Base-by-base conservation (phyloP, 345 rosid species). In the Firmiana major region DNA sequence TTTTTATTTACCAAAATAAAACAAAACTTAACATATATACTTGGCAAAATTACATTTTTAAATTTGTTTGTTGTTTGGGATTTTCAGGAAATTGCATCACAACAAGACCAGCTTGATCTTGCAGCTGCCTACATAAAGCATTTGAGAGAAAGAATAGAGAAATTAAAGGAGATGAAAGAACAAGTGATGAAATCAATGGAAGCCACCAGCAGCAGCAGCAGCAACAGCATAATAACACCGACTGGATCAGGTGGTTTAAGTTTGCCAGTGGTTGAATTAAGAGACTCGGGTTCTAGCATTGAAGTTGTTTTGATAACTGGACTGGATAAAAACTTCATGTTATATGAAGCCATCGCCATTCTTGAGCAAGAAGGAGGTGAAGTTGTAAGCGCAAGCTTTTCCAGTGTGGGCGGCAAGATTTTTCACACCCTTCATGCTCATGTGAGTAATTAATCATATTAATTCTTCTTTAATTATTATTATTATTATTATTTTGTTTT, bases 351-450 rank as follows among this genome's bases (percentile, higher is more conserved):
- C 10, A 83, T 88, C 2, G 71, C 75, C 46, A 82, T 88, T 69
- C 81, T 90, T 10, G 78, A 87, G 17, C 83, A 87, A 74, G 93
- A 88, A 88, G 93, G 93, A 48, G 90, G 88, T 55, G 84, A 83
- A 68, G 91, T 90, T 49, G 83, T 87, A 12, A 80, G 82, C 34
- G 87, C 90, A 1, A 87, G 79, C 80, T 85, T 79, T 75, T 79
- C 84, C 19, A 80, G 81, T 6, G 70, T 80, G 0, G 90, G 85
- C 19, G 87, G 80, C 74, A 90, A 81, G 83, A 65, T 88, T 72
- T 86, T 86, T 77, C 85, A 88, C 83, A 34, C 85, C 9, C 46
- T 90, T 66, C 92, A 90, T 75, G 92, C 94, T 54, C 84, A 85
- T 90, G 78, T 76, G 16, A 31, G 15, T 17, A 10, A 22, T 28